phyloP scores from a whole-genome alignment of 2,329 filamentous ascomycete genomes.

The Alternaria triticina region DNA sequence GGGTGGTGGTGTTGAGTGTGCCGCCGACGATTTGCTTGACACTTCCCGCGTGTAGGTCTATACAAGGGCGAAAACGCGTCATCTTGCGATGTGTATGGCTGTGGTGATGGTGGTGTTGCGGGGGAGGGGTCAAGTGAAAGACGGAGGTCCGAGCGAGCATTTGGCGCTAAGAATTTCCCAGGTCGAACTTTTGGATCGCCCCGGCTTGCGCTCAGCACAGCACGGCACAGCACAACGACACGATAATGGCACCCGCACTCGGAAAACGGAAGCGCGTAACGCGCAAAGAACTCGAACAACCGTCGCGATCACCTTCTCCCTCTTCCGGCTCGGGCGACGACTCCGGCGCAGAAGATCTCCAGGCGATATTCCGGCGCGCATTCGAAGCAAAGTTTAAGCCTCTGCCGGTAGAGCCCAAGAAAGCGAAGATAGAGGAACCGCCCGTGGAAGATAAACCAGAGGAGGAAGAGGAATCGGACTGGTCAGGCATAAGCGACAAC shows the following conservation, averaged over 20 bases:
- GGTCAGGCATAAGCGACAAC: slow-evolving; percentile 64
- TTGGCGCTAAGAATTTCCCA: slow-evolving; percentile 19
- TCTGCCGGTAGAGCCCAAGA: slow-evolving; percentile 55
- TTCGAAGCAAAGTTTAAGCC: slow-evolving; percentile 91
- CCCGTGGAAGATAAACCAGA: slow-evolving; percentile 37
- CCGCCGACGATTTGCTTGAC: slow-evolving; percentile 99
- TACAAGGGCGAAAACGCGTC: slow-evolving; percentile 95
- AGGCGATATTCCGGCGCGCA: slow-evolving; percentile 79
- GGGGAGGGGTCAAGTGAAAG: slow-evolving; percentile 21
- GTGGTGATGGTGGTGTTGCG: slow-evolving; percentile 10
- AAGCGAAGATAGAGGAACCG: slow-evolving; percentile 29
- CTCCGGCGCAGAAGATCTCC: slow-evolving; percentile 61
- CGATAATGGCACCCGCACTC: slow-evolving; percentile 47
- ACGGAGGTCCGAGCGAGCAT: slow-evolving; percentile 30
- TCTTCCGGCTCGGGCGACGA: slow-evolving; percentile 34
- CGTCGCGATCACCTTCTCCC: slow-evolving; percentile 37
- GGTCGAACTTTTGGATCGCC: slow-evolving; percentile 9
- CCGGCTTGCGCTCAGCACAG: neutral
- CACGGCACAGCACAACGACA: neutral
- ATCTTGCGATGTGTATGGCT: slow-evolving; percentile 56
- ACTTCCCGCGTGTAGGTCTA: slow-evolving; percentile 95
- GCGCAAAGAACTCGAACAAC: slow-evolving; percentile 37
- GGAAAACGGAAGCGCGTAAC: slow-evolving; percentile 55
- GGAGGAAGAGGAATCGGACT: slow-evolving; percentile 58
- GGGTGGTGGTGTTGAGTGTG: slow-evolving; percentile 64